Evolutionary conservation across 441 rosid species (phyloP).

Genomic region (Manihot esculenta): DNA sequence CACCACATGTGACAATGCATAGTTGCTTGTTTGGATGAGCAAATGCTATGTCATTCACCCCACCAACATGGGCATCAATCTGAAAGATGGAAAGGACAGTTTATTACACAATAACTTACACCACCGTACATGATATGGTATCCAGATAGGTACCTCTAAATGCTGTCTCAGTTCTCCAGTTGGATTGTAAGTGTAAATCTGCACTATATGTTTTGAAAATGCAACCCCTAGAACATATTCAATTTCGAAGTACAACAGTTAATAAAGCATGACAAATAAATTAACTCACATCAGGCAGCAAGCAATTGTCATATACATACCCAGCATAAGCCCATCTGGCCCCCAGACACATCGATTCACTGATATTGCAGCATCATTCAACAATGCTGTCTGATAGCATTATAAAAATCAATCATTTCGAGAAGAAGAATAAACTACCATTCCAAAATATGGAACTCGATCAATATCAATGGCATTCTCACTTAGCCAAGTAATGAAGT

Average conservation of each 20-base stretch:
- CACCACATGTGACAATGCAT: slow-evolving; percentile 77
- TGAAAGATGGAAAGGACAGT: slow-evolving; percentile 23
- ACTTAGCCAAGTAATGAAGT: slow-evolving; percentile 5
- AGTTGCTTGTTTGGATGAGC: slow-evolving; percentile 67
- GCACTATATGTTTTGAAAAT: slow-evolving; percentile 71
- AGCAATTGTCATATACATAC: slow-evolving; percentile 24
- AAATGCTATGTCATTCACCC: slow-evolving; percentile 68
- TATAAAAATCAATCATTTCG: not conserved
- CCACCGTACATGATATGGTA: slow-evolving; percentile 15
- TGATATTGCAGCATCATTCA: slow-evolving; percentile 44
- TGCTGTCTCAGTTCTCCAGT: slow-evolving; percentile 54
- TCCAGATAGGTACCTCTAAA: slow-evolving; percentile 44
- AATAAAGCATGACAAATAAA: slow-evolving; percentile 3
- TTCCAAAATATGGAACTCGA: slow-evolving; percentile 2
- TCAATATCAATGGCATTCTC: not conserved
- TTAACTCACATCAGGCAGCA: not conserved
- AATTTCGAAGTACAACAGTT: slow-evolving; percentile 1
- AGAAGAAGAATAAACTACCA: slow-evolving; percentile 5
- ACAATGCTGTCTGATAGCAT: slow-evolving; percentile 34
- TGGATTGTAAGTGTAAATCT: slow-evolving; percentile 55
- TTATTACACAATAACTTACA: slow-evolving; percentile 14
- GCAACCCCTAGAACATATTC: slow-evolving; percentile 55
- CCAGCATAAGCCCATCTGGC: slow-evolving; percentile 51
- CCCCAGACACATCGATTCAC: slow-evolving; percentile 53
- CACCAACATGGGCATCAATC: slow-evolving; percentile 71